Percentiles rank a stretch among this genome's conserved stretches.
Conservation (phyloP, 495 filamentous ascomycete genomes). For the Tuber microsphaerosporum region DNA sequence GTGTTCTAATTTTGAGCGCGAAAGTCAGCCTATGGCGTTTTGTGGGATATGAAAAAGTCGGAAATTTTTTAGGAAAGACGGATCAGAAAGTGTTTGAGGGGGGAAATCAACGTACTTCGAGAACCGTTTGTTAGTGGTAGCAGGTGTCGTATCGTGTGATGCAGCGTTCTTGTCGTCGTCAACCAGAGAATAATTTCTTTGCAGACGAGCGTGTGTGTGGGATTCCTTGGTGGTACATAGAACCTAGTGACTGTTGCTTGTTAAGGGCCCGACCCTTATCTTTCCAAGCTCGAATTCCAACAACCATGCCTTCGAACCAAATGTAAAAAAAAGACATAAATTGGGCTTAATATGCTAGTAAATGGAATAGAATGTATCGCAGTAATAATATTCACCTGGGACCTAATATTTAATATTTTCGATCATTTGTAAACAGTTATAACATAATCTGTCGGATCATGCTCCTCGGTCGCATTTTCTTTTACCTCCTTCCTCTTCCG, state of each 20-base stretch:
- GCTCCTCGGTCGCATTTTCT: neutral
- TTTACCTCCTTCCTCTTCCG: neutral
- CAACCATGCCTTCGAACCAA: neutral
- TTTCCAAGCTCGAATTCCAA: neutral
- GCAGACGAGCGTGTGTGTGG: slow-evolving; percentile 9
- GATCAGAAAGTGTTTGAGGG: neutral
- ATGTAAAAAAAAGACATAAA: neutral
- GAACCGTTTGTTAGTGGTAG: slow-evolving; percentile 17
- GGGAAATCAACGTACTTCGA: neutral
- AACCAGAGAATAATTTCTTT: slow-evolving; percentile 6
- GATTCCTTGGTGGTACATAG: slow-evolving; percentile 4
- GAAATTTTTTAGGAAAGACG: neutral
- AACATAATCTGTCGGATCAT: neutral
- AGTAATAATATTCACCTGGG: neutral
- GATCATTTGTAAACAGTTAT: neutral
- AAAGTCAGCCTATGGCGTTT: neutral
- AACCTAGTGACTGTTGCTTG: slow-evolving; percentile 26
- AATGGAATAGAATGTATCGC: neutral
- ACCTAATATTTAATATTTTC: neutral
- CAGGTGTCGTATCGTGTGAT: slow-evolving; percentile 15
- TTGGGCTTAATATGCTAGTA: neutral
- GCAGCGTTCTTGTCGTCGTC: slow-evolving; percentile 14
- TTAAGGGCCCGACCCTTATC: slow-evolving; percentile 25
- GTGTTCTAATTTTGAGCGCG: slow-evolving; percentile 10
- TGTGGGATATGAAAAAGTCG: slow-evolving; percentile 4